Percentiles rank a stretch among this genome's conserved stretches.
Evolutionary conservation across 345 rosid species (phyloP).

Genomic region (Abelmoschus esculentus): DNA sequence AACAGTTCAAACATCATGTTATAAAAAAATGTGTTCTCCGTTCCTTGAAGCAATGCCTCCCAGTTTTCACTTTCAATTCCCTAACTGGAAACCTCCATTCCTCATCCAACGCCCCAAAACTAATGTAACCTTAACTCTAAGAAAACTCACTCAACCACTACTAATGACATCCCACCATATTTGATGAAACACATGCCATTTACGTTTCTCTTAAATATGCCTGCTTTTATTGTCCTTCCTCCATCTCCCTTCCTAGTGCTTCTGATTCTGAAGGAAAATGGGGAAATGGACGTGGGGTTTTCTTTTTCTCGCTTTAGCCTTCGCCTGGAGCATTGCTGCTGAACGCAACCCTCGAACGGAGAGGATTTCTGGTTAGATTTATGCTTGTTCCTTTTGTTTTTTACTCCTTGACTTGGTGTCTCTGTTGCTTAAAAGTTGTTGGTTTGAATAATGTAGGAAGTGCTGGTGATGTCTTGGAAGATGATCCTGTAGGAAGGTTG

Average conservation of each 20-base stretch:
- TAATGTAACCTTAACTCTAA: constrained; percentile 40
- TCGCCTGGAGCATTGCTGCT: constrained; percentile 22
- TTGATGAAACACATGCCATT: neutral
- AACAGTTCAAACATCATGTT: neutral
- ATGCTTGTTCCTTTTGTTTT: neutral
- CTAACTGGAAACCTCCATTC: constrained; percentile 22
- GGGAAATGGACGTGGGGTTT: constrained; percentile 26
- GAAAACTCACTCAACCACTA: constrained; percentile 66
- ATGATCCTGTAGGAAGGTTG: constrained; percentile 84
- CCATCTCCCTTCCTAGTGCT: neutral
- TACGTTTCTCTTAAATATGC: constrained; percentile 29
- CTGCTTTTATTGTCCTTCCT: constrained; percentile 14
- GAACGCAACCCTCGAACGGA: constrained; percentile 47
- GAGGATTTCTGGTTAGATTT: constrained; percentile 59
- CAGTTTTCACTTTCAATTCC: constrained; percentile 28
- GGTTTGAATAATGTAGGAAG: constrained; percentile 47
- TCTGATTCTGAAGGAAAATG: constrained; percentile 26
- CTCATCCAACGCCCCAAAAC: constrained; percentile 17
- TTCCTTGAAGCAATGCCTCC: constrained; percentile 67
- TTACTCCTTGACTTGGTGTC: neutral
- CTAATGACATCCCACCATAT: constrained; percentile 59
- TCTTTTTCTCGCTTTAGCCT: constrained; percentile 22
- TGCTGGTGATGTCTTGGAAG: constrained; percentile 95
- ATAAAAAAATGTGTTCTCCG: constrained; percentile 25
- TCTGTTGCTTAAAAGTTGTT: neutral